A percentile compares a stretch with the other conserved stretches of the same genome.
These are phyloP conservation scores for Cercospora nicotianae DNA, from an alignment of 2,329 filamentous ascomycete genomes.

Conservation along the genomic window DNA sequence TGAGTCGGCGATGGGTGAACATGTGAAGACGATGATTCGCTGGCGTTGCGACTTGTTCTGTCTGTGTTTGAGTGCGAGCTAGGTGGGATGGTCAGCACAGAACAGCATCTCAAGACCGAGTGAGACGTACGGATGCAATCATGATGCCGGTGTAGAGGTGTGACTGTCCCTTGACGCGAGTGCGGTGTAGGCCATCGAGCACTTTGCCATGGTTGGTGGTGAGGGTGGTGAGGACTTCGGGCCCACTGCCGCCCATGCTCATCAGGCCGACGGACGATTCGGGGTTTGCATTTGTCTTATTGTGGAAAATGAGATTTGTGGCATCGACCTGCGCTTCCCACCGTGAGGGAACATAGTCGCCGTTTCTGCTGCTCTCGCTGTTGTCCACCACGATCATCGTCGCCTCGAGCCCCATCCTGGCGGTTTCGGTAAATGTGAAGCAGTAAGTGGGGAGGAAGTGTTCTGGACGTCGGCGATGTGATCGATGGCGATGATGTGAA, in stretches of 20 bases:
- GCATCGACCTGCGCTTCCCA: constrained; percentile 97
- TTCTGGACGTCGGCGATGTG: background rate
- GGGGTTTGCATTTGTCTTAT: constrained; percentile 91
- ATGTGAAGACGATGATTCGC: constrained; percentile 95
- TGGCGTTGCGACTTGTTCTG: constrained; percentile 97
- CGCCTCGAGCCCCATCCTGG: constrained; percentile 95
- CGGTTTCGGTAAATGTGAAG: constrained; percentile 34
- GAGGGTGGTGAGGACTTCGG: constrained; percentile 92
- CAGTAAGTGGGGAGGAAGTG: background rate
- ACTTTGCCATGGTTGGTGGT: constrained; percentile 97
- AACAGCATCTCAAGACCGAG: constrained; percentile 57
- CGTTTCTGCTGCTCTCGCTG: constrained; percentile 97
- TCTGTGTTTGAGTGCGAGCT: constrained; percentile 96
- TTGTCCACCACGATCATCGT: constrained; percentile 99
- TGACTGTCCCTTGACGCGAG: constrained; percentile 85
- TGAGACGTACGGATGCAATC: constrained; percentile 75
- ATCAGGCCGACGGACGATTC: constrained; percentile 97
- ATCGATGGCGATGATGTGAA: background rate
- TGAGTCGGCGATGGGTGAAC: constrained; percentile 85
- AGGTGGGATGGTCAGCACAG: constrained; percentile 15
- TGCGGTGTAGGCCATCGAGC: constrained; percentile 85
- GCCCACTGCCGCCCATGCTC: constrained; percentile 94
- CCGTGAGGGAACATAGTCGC: constrained; percentile 85
- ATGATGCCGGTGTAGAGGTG: constrained; percentile 93
- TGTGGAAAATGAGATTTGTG: constrained; percentile 91